phyloP scores from a whole-genome alignment of 2,329 filamentous ascomycete species.

The Colletotrichum sp. region DNA sequence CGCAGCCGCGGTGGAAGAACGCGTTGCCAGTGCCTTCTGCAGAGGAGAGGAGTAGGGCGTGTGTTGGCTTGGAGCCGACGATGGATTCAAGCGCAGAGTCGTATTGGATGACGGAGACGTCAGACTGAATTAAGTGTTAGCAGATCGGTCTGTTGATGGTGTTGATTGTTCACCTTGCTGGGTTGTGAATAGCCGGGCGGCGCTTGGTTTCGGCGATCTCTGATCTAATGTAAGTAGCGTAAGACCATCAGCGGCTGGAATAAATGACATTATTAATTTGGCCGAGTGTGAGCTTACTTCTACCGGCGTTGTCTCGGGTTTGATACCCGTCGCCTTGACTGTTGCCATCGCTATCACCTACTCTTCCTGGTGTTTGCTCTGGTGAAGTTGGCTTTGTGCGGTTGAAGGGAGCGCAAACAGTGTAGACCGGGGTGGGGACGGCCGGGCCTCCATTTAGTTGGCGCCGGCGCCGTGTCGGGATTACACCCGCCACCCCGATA shows the following conservation, averaged over 20 bases:
- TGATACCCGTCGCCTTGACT: neutral
- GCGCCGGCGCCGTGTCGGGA: neutral
- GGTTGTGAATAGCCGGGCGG: neutral
- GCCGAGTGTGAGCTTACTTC: neutral
- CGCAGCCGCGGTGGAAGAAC: conserved; percentile 52
- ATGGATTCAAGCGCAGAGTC: conserved; percentile 38
- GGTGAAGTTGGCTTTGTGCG: neutral
- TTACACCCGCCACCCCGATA: neutral
- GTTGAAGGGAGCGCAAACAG: neutral
- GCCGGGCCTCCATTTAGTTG: neutral
- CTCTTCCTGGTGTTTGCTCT: neutral
- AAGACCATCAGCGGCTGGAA: neutral
- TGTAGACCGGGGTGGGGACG: neutral
- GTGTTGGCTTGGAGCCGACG: conserved; percentile 35
- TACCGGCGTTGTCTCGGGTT: neutral
- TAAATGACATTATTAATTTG: neutral
- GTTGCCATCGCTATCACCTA: neutral
- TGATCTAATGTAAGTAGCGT: neutral
- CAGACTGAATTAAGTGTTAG: neutral
- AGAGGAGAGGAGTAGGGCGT: conserved; percentile 48
- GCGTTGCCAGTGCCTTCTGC: conserved; percentile 43
- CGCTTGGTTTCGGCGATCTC: neutral
- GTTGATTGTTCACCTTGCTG: neutral
- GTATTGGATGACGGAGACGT: conserved; percentile 40
- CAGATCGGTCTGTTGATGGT: neutral